phyloP scores from a whole-genome alignment of 345 rosid species.

The Cardiospermum halicacabum region DNA sequence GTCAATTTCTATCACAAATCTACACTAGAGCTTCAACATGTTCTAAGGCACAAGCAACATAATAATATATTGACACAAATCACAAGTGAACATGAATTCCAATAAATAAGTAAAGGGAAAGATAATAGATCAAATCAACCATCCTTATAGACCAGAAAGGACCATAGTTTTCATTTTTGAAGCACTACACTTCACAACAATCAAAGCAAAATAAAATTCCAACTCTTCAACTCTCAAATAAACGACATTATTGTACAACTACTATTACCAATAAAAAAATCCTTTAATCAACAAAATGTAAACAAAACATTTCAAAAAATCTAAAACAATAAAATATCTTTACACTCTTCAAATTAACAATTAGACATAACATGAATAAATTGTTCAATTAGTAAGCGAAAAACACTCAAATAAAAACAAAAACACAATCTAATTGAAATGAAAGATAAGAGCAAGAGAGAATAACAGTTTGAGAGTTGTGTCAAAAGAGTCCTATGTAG shows the following conservation, averaged over 20 bases:
- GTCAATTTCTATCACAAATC: background rate
- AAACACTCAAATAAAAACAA: background rate
- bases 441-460: background rate
- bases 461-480: conserved; percentile 60
- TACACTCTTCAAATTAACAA: background rate
- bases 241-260: too few relatives aligned
- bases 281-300: background rate
- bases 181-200: background rate
- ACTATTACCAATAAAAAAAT: too few relatives aligned
- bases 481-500: conserved; percentile 74
- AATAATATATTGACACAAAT: too few relatives aligned
- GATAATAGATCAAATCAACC: background rate
- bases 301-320: too few relatives aligned
- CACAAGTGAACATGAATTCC: too few relatives aligned
- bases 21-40: background rate
- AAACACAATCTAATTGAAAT: background rate
- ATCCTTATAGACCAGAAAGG: too few relatives aligned
- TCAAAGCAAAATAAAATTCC: background rate
- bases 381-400: background rate
- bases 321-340: background rate
- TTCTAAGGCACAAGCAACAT: too few relatives aligned
- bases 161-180: background rate
- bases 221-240: background rate
- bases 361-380: background rate
- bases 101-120: background rate